Base-by-base conservation (phyloP, 768 basidiomycete genomes). In the Lactifluus hygrophoroides region DNA sequence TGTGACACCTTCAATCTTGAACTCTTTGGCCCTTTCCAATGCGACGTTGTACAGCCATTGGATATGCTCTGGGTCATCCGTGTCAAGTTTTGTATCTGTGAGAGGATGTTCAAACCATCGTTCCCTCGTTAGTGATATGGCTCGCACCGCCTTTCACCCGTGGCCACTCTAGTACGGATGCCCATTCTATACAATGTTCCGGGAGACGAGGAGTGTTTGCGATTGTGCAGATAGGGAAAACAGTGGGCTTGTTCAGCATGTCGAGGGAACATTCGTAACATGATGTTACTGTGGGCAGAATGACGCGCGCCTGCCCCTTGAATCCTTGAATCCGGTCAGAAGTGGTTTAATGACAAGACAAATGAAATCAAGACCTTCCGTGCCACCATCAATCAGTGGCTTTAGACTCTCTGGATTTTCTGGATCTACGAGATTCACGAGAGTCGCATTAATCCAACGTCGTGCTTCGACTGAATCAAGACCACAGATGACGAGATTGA, bases 131-230 rank as follows among this genome's bases (percentile, higher is more conserved):
- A n/a, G n/a, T n/a, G n/a, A n/a, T n/a, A 38, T 27, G 44, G 44
- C n/a, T 61, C 76, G 61, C 54, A 94, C 94, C 91, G 70, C 88
- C 89, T 61, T 89, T 85, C 1, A 92, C 84, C 48, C 84, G 82
- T n/a, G 96, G 95, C 96, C 96, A 99, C 71, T 99, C 94, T 21
- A 99, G 77, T 11, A 98, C 96, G 40, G 91, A 94, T 0, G 96
- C 96, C 96, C 96, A 99, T 73, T 98, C 96, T 66, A 99, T 97
- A 69, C 96, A 98, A 67, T 99, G 96, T 67, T 99, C 96, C 1
- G 96, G 96, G 23, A 97, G 78, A 56, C 96, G 89, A 27, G 96
- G 96, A 0, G 96, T 99, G 69, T 98, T 98, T 57, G 96, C 95
- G 64, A 99, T 98, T 6, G 96, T 99, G 69, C 96, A 99, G 55